Base-by-base conservation (phyloP, 768 basidiomycete species). In the Boletus coccyginus region DNA sequence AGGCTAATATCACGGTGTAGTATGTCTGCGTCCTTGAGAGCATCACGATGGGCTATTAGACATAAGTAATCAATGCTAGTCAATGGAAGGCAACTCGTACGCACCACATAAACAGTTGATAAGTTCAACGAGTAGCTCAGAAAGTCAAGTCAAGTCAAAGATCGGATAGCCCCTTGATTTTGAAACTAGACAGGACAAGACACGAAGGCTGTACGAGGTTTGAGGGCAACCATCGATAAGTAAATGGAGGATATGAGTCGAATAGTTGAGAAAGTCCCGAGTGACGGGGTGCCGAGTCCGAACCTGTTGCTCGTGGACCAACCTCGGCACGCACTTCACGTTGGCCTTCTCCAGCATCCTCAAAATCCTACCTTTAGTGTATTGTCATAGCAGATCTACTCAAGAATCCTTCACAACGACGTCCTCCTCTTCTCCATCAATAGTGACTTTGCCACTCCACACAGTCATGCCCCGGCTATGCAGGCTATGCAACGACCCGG, bases 1-100 rank as follows among this genome's bases (percentile, higher is more conserved):
- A 61, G 17, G 21, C 60, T 61, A 3, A 55, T 42, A 12, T 62
- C 33, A 0, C n/a, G 35, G n/a, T 55, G 59, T 1, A 60, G 50
- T 12, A 62, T 2, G 1, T 13, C 3, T 11, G 40, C 40, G 8
- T 24, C 9, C 8, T 38, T 12, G 4, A 36, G 2, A 43, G 50
- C 41, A 7, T 50, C 32, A 5, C 13, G 21, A 32, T 62, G 58
- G 3, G 46, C 58, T 60, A n/a, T 11, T 16, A 9, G 3, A 16
- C n/a, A 13, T 29, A 27, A 24, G 36, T 10, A 12, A 17, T 3
- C 19, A 6, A n/a, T 33, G 46, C n/a, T 31, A 5, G 19, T 33
- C 19, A 17, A 29, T 11, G 32, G 10, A 39, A 27, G 1, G 2
- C 13, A 6, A 19, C 3, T 40, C 5, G 6, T 1, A 41, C 19